These are phyloP conservation scores for Cercospora sp. DNA, from an alignment of 2,329 filamentous ascomycete species.

Conservation along the genomic window DNA sequence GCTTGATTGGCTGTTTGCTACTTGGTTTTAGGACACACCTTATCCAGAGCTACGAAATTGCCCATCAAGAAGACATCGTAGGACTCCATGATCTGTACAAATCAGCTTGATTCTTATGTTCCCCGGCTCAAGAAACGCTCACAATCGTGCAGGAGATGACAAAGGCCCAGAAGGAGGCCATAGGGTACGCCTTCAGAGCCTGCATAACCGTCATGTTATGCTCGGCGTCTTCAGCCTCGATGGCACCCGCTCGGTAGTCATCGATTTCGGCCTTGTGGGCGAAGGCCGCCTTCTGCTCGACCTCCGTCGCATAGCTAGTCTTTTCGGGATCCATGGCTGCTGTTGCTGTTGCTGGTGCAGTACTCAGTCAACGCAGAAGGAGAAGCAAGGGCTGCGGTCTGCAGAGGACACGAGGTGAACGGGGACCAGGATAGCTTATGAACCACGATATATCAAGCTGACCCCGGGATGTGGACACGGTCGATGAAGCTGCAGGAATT, in stretches of 20 bases:
- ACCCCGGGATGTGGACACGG: conserved; percentile 3
- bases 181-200: conserved; percentile 55
- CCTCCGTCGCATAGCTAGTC: conserved; percentile 3
- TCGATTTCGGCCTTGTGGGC: conserved; percentile 27
- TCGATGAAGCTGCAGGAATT: conserved; percentile 1
- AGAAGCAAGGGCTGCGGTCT: neutral
- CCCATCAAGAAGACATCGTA: conserved; percentile 64
- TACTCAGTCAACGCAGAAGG: neutral
- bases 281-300: conserved; percentile 9
- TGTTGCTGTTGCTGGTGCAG: neutral
- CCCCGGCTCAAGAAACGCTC: conserved; percentile 32
- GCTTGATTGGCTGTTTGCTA: neutral
- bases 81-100: conserved; percentile 61
- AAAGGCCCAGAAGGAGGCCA: conserved; percentile 57
- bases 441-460: neutral
- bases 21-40: neutral
- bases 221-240: conserved; percentile 58
- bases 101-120: conserved; percentile 25
- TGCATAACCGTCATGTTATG: conserved; percentile 53
- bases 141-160: conserved; percentile 59
- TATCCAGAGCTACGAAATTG: conserved; percentile 56
- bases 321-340: conserved; percentile 1
- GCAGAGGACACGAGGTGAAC: neutral
- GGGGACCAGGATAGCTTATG: conserved; percentile 2
- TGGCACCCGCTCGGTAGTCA: conserved; percentile 55